A percentile compares a stretch with the other conserved stretches of the same genome.
These are phyloP conservation scores for Hemisphaericaspora lyxosophila DNA, from an alignment of 1,139 yeast genomes.

Conservation along the genomic window DNA sequence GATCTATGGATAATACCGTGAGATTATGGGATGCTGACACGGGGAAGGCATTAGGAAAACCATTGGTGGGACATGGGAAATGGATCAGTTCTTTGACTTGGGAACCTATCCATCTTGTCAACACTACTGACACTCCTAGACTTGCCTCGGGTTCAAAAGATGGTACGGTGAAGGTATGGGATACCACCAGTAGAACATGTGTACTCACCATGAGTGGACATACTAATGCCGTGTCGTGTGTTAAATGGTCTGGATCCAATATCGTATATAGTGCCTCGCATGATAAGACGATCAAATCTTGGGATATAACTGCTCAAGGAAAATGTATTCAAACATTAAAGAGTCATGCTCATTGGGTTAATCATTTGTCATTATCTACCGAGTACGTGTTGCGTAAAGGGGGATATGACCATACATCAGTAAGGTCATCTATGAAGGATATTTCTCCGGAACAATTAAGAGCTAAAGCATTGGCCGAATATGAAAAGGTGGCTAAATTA, in stretches of 20 bases:
- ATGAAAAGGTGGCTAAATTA: slow-evolving; percentile 74
- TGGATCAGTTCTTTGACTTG: slow-evolving; percentile 89
- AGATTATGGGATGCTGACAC: slow-evolving; percentile 81
- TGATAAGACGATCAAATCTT: slow-evolving; percentile 88
- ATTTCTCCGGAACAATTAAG: slow-evolving; percentile 34
- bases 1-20: slow-evolving; percentile 90
- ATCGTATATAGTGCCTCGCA: slow-evolving; percentile 88
- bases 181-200: slow-evolving; percentile 69
- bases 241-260: slow-evolving; percentile 93
- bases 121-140: slow-evolving; percentile 64
- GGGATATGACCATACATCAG: slow-evolving; percentile 32
- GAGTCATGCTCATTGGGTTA: slow-evolving; percentile 98
- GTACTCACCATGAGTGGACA: slow-evolving; percentile 82
- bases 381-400: slow-evolving; percentile 83
- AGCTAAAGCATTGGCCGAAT: slow-evolving; percentile 46
- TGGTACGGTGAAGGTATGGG: slow-evolving; percentile 90
- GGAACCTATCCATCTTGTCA: slow-evolving; percentile 89
- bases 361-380: slow-evolving; percentile 87
- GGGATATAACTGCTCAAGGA: slow-evolving; percentile 81
- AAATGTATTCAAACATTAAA: slow-evolving; percentile 75
- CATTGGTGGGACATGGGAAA: slow-evolving; percentile 78
- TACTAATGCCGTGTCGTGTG: slow-evolving; percentile 85
- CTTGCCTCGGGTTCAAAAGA: slow-evolving; percentile 91
- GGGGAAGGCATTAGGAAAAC: slow-evolving; percentile 74
- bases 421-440: slow-evolving; percentile 19